phyloP scores from a whole-genome alignment of 2,329 filamentous ascomycete species.

The Cyphellophora attinorum region DNA sequence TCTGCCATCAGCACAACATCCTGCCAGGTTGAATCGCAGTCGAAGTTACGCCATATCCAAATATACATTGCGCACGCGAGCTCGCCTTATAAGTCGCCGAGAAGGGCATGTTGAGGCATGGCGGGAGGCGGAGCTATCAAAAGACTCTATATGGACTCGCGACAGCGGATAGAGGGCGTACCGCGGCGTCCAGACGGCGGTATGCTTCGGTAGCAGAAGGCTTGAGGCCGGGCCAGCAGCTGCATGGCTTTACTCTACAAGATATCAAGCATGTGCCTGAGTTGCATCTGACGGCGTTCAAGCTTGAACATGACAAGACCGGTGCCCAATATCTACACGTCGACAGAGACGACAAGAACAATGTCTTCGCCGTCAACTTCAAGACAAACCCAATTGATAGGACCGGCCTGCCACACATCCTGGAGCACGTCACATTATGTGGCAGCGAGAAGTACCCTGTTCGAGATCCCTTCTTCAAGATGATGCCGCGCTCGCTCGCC shows the following conservation, averaged over 20 bases:
- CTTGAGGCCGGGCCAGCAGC: slow-evolving; percentile 66
- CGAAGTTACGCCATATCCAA: too few relatives aligned
- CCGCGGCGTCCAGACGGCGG: too few relatives aligned
- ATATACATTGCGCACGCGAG: too few relatives aligned
- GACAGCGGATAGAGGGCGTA: too few relatives aligned
- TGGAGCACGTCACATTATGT: slow-evolving; percentile 94
- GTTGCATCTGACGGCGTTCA: slow-evolving; percentile 81
- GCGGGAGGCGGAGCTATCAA: too few relatives aligned
- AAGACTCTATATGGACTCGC: too few relatives aligned
- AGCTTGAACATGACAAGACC: slow-evolving; percentile 88
- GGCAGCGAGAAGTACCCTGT: slow-evolving; percentile 97
- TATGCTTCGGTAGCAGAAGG: slow-evolving; percentile 62
- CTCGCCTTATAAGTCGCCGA: too few relatives aligned
- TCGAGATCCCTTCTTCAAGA: slow-evolving; percentile 98
- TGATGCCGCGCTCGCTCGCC: slow-evolving; percentile 93
- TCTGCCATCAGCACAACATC: too few relatives aligned
- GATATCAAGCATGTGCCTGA: slow-evolving; percentile 88
- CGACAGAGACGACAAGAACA: slow-evolving; percentile 90
- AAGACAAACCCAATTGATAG: slow-evolving; percentile 97
- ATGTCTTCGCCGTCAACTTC: slow-evolving; percentile 99
- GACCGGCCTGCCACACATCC: slow-evolving; percentile 90
- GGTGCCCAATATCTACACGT: slow-evolving; percentile 94
- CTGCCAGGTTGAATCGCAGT: too few relatives aligned
- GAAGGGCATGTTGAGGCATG: slow-evolving; percentile 18
- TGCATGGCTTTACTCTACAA: slow-evolving; percentile 88